Percentiles rank a stretch among this genome's conserved stretches.
Evolutionary conservation across 2,329 filamentous ascomycete genomes (phyloP).

Genomic region (Tolypocladium paradoxum): DNA sequence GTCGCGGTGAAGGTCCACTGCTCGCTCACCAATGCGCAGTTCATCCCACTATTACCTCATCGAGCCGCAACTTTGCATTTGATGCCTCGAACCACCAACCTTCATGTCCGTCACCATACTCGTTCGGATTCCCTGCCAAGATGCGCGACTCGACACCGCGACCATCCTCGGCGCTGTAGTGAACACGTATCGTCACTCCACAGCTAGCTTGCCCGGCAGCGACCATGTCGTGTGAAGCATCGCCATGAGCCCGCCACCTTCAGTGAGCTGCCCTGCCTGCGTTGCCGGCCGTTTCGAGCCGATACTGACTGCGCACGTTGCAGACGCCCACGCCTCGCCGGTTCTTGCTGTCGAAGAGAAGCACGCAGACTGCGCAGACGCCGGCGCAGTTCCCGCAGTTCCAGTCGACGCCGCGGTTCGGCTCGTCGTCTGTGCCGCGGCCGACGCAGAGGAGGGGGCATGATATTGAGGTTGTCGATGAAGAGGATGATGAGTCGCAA

Average conservation of each 20-base stretch:
- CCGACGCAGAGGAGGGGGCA: constrained; percentile 15
- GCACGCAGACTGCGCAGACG: constrained; percentile 20
- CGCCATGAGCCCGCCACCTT: constrained; percentile 15
- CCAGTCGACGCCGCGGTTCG: constrained; percentile 28
- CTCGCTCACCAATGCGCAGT: no score
- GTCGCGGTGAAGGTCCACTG: background rate
- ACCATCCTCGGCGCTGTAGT: background rate
- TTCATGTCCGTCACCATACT: background rate
- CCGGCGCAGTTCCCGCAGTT: constrained; percentile 20
- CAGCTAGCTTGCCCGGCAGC: background rate
- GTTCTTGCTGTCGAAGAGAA: constrained; percentile 25
- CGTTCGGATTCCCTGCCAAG: background rate
- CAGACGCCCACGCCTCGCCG: constrained; percentile 29
- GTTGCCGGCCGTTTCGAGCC: background rate
- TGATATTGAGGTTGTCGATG: constrained; percentile 24
- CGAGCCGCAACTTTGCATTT: background rate
- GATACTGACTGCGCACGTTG: background rate
- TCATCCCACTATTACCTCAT: background rate
- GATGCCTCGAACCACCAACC: background rate
- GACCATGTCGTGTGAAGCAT: background rate
- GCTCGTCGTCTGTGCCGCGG: constrained; percentile 18
- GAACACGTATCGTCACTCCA: background rate
- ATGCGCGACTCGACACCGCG: background rate
- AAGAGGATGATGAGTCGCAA: constrained; percentile 6
- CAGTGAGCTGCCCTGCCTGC: background rate